Percentiles rank a stretch among this genome's conserved stretches.
These are phyloP conservation scores for Krasilnikovozyma curviuscula DNA, from an alignment of 768 basidiomycete genomes.

Conservation along the genomic window DNA sequence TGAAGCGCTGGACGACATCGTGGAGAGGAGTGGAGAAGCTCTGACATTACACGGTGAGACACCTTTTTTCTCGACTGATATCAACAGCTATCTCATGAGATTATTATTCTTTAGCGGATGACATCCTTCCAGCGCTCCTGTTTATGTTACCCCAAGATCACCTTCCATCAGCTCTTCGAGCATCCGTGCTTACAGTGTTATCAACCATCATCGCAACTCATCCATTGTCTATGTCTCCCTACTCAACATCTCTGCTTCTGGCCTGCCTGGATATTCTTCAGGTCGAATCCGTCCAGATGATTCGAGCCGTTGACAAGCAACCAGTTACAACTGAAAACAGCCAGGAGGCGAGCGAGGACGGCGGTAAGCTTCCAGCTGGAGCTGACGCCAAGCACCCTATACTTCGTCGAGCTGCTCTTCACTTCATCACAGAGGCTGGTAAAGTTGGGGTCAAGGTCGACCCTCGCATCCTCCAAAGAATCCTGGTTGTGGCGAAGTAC, in stretches of 20 bases:
- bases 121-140: conserved; percentile 54
- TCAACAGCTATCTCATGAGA: not conserved
- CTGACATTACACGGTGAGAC: conserved; percentile 47
- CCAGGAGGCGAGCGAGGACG: not conserved
- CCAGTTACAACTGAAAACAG: not conserved
- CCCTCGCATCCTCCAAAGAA: no score
- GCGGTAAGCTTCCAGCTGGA: conserved; percentile 20
- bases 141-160: conserved; percentile 38
- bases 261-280: conserved; percentile 56
- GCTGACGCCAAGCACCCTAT: conserved; percentile 53
- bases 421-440: conserved; percentile 56
- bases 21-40: conserved; percentile 50
- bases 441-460: no score
- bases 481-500: no score
- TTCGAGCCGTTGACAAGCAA: not conserved
- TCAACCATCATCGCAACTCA: conserved; percentile 51
- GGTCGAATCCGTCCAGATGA: conserved; percentile 22
- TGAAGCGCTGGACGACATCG: conserved; percentile 62
- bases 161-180: conserved; percentile 53
- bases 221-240: conserved; percentile 42
- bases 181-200: conserved; percentile 49
- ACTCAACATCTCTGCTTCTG: conserved; percentile 40
- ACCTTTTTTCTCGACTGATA: not conserved
- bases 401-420: conserved; percentile 65
- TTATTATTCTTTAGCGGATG: conserved; percentile 31